A percentile compares a stretch with the other conserved stretches of the same genome.
Evolutionary conservation across 176 grass and related monocot genomes (phyloP).

Genomic region (Puya raimondii): DNA sequence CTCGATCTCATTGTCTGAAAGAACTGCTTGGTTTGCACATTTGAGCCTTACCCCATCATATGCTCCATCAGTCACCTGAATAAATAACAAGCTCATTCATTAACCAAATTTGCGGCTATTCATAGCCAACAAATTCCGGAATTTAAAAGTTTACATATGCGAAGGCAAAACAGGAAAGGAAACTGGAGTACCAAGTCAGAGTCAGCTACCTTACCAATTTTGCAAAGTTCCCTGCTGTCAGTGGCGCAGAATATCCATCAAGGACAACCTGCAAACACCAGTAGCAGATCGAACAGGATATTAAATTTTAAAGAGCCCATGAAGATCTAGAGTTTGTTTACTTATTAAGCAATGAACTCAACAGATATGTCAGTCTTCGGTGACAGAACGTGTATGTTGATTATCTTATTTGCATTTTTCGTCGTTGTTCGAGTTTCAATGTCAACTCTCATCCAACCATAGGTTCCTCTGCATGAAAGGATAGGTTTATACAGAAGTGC

Average conservation of each 20-base stretch:
- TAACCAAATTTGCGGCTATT: neutral
- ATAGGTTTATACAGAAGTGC: neutral
- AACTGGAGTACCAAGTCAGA: conserved; percentile 24
- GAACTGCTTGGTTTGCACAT: conserved; percentile 73
- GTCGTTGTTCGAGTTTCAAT: no score
- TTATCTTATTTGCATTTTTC: no score
- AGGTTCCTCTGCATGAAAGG: neutral
- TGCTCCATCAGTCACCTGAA: conserved; percentile 72
- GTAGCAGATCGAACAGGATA: neutral
- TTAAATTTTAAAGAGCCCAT: neutral
- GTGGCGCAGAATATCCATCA: conserved; percentile 88
- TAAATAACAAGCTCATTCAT: neutral
- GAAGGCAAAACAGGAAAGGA: neutral
- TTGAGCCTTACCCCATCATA: conserved; percentile 75
- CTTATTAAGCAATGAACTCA: no score
- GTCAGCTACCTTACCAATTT: conserved; percentile 92
- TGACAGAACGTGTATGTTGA: neutral
- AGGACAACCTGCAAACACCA: conserved; percentile 45
- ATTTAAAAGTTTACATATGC: neutral
- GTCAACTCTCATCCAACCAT: no score
- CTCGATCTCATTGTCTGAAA: conserved; percentile 53
- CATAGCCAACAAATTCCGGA: neutral
- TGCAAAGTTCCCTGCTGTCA: conserved; percentile 75
- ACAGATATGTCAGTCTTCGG: neutral
- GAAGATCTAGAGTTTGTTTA: neutral